A percentile compares a stretch with the other conserved stretches of the same genome.
Evolutionary conservation across 1,284 basidiomycete species (phyloP).

Genomic region (Tetrapyrgos nigripes): DNA sequence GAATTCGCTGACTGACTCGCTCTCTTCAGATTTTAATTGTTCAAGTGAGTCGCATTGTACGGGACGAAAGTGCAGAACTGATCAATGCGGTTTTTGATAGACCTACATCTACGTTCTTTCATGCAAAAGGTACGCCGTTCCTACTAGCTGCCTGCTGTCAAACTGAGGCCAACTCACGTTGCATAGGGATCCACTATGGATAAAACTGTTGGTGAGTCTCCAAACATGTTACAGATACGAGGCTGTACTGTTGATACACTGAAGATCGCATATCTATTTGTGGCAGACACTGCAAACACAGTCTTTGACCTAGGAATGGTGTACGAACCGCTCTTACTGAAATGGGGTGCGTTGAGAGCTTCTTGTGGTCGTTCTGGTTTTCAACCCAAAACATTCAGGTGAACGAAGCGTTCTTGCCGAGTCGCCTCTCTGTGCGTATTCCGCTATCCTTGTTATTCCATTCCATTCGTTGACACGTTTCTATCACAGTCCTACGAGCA

Average conservation of each 20-base stretch:
- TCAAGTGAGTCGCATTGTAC: too few species aligned
- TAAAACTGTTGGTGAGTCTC: constrained; percentile 26
- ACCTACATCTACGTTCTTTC: constrained; percentile 34
- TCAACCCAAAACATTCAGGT: neutral
- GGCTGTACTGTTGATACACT: neutral
- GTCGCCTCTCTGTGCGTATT: neutral
- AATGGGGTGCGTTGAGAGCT: neutral
- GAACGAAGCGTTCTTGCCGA: neutral
- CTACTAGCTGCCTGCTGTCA: neutral
- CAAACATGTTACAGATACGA: neutral
- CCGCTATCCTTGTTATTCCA: neutral
- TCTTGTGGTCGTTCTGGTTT: neutral
- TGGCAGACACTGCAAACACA: constrained; percentile 36
- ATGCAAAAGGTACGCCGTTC: constrained; percentile 28
- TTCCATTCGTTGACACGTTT: neutral
- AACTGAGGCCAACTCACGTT: neutral
- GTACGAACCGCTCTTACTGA: constrained; percentile 37
- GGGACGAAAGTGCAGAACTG: too few species aligned
- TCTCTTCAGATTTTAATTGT: too few species aligned
- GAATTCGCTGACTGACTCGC: too few species aligned
- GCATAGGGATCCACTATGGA: constrained; percentile 31
- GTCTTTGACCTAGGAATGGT: constrained; percentile 36
- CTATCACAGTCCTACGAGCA: neutral
- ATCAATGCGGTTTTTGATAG: too few species aligned
- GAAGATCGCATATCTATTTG: constrained; percentile 35